Evolutionary conservation across 2,329 filamentous ascomycete genomes (phyloP), one percentile per base, ranked within the genome.

Genomic region (Scleromitrula shiraiana): DNA sequence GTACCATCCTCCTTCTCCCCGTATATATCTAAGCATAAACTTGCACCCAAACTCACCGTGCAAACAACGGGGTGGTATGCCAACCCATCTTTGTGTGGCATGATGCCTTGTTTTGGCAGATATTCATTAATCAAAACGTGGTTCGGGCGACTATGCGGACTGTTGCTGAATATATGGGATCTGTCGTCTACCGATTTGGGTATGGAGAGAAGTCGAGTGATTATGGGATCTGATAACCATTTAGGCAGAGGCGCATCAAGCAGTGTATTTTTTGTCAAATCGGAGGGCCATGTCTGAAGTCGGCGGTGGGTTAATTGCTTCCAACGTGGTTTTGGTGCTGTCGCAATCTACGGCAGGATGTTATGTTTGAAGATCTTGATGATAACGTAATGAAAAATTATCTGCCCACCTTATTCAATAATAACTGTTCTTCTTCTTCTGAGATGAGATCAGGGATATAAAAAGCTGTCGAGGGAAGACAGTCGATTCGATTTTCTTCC

Each of bases 111-210:
- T 2, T 87, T 88, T 0, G 87, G 80, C 1, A 75, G 74, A 65
- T 97, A 98, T 65, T 96, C 90, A 62, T 98, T 98, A 58, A 97
- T 81, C 30, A 97, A 73, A 38, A 95, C 88, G 67, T 97, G 93
- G 59, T 97, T 98, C 2, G 91, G 88, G 4, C 71, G 73, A 15
- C 70, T 59, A 62, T 97, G 90, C 5, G 87, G 86, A 42, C 89
- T 87, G 17, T 72, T 63, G 15, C 66, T 64, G 58, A 83, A 83
- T 6, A 83, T 64, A 57, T 77, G 67, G 38, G 56, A 52, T 20
- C 46, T n/a, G 7, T 56, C 44, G 27, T 61, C 56, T 41, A 45
- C 44, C 12, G 66, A 67, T 8, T 71, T 50, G 19, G 70, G 70
- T 27, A 78, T 67, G n/a, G 75, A 73, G 19, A 70, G 64, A 4